Evolutionary conservation across 768 basidiomycete genomes (phyloP).

Genomic region (Lentinus brumalis): DNA sequence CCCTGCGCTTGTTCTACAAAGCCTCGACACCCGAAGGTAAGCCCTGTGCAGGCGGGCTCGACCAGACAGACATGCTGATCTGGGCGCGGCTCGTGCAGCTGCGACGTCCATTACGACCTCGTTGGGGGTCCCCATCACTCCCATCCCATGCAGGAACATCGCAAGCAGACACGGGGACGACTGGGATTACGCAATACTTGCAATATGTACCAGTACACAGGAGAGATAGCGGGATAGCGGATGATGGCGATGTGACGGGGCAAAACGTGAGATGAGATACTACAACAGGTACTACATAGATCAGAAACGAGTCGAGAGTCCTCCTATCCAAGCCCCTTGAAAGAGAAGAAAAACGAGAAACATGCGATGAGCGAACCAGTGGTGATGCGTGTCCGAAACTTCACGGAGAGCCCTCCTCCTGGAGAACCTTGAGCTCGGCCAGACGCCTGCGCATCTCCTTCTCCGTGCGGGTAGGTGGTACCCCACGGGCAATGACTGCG

Average conservation of each 20-base stretch:
- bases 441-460: constrained; percentile 84
- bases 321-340: background rate
- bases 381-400: background rate
- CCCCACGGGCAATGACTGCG: constrained; percentile 75
- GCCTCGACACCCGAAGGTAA: constrained; percentile 34
- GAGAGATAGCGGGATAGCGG: constrained; percentile 2
- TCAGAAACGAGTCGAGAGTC: background rate
- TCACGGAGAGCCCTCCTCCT: constrained; percentile 51
- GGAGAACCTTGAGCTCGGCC: constrained; percentile 76
- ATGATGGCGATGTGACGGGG: background rate
- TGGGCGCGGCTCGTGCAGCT: constrained; percentile 19
- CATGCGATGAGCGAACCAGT: background rate
- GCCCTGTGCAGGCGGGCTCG: constrained; percentile 8
- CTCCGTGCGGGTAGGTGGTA: constrained; percentile 89
- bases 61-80: background rate
- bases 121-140: constrained; percentile 40
- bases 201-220: constrained; percentile 32
- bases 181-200: constrained; percentile 62
- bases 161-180: constrained; percentile 41
- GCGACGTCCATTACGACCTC: constrained; percentile 26
- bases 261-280: constrained; percentile 4
- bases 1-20: constrained; percentile 51
- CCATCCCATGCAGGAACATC: constrained; percentile 55
- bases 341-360: background rate
- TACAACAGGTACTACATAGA: constrained; percentile 7